Conservation (phyloP, 306 rosid genomes). For the Corylus avellana region DNA sequence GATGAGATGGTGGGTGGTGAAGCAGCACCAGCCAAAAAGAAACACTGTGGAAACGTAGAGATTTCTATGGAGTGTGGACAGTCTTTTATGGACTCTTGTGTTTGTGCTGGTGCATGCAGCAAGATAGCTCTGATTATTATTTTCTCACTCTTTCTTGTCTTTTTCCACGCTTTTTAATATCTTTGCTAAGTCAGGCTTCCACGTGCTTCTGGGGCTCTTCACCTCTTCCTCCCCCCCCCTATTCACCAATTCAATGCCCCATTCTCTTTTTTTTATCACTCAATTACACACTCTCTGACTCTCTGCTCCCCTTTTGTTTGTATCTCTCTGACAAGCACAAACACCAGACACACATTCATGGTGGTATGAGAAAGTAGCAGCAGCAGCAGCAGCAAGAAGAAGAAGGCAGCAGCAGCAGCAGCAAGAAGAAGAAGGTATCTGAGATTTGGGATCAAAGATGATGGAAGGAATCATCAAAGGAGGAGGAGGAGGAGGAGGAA, state of each 20-base stretch:
- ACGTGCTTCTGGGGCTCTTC: conserved; percentile 73
- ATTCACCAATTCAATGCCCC: conserved; percentile 16
- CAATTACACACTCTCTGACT: conserved; percentile 38
- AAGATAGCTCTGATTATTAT: neutral
- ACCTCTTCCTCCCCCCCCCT: neutral
- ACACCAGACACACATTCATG: neutral
- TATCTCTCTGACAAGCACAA: conserved; percentile 25
- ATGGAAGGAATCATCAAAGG: conserved; percentile 49
- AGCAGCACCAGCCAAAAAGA: neutral
- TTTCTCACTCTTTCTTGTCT: conserved; percentile 20
- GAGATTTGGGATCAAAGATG: conserved; percentile 7
- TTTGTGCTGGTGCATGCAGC: neutral
- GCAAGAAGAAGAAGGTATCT: neutral
- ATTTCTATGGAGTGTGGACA: neutral
- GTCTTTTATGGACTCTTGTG: neutral
- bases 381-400: neutral
- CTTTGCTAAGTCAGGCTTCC: conserved; percentile 47
- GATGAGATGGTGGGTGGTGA: neutral
- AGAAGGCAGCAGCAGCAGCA: neutral
- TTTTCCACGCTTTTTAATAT: conserved; percentile 27
- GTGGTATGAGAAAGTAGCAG: neutral
- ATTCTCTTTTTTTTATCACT: conserved; percentile 18
- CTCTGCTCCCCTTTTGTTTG: conserved; percentile 21
- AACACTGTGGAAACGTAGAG: neutral
- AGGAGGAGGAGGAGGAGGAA: conserved; percentile 28